These are phyloP conservation scores for Xylaria sp. DNA, from an alignment of 2,329 filamentous ascomycete species.

Conservation along the genomic window DNA sequence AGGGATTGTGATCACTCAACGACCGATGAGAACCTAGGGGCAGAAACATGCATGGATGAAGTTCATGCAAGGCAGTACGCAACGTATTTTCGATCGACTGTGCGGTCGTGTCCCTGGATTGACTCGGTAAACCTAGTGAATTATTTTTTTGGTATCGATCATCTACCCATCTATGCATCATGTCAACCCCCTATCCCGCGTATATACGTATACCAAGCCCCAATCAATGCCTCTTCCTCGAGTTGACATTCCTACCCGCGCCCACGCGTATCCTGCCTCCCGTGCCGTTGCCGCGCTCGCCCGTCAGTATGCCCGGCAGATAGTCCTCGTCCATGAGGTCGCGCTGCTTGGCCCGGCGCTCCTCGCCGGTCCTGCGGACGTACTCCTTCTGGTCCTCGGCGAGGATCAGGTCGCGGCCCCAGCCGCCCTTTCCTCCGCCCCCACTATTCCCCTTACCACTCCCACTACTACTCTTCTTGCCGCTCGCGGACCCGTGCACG, in stretches of 20 bases:
- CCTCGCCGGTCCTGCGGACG: constrained; percentile 61
- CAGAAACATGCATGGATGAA: no score
- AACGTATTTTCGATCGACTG: no score
- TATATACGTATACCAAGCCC: no score
- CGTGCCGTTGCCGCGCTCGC: constrained; percentile 64
- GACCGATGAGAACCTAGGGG: no score
- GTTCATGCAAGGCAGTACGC: no score
- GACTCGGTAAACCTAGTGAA: no score
- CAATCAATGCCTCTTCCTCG: constrained; percentile 57
- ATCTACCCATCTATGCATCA: background rate
- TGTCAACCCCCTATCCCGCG: constrained; percentile 42
- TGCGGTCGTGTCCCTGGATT: no score
- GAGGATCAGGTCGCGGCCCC: constrained; percentile 82
- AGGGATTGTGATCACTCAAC: no score
- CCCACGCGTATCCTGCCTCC: constrained; percentile 77
- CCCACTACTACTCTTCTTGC: constrained; percentile 72
- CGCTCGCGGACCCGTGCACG: constrained; percentile 76
- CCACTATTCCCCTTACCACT: no score
- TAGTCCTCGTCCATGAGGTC: constrained; percentile 97
- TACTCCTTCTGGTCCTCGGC: constrained; percentile 98
- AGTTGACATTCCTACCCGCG: constrained; percentile 84
- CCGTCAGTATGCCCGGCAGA: constrained; percentile 80
- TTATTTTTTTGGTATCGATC: constrained; percentile 30
- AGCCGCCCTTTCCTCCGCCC: constrained; percentile 80
- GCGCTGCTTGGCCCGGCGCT: constrained; percentile 68